A percentile compares a stretch with the other conserved stretches of the same genome.
Conservation (phyloP, 495 filamentous ascomycete species). For the Hypoxylon lienhwacheense region DNA sequence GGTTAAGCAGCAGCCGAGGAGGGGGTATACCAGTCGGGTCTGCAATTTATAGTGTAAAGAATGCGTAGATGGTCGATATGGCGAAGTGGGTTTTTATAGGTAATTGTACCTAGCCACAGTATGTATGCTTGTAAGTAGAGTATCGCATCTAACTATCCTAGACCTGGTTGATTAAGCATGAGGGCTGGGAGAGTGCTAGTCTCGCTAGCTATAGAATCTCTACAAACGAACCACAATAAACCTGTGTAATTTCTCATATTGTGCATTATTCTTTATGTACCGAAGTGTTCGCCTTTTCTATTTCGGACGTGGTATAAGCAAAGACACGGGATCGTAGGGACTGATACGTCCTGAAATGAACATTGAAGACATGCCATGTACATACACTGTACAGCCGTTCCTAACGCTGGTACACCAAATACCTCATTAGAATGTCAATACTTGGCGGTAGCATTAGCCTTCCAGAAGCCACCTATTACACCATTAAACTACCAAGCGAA, state of each 20-base stretch:
- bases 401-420: too few species aligned
- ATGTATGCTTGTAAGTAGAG: slow-evolving; percentile 23
- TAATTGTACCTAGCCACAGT: slow-evolving; percentile 5
- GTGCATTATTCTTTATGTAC: background rate
- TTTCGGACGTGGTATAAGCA: too few species aligned
- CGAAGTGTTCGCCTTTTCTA: too few species aligned
- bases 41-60: slow-evolving; percentile 19
- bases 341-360: too few species aligned
- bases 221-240: slow-evolving; percentile 30
- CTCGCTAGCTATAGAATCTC: slow-evolving; percentile 24
- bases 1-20: slow-evolving; percentile 41
- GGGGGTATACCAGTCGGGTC: slow-evolving; percentile 18
- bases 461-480: too few species aligned
- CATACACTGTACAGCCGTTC: too few species aligned
- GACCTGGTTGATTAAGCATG: slow-evolving; percentile 16
- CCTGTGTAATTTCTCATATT: slow-evolving; percentile 22
- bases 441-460: too few species aligned
- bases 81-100: slow-evolving; percentile 19
- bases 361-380: too few species aligned
- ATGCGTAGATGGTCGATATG: slow-evolving; percentile 16
- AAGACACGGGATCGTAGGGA: too few species aligned
- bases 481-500: too few species aligned
- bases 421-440: too few species aligned
- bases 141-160: slow-evolving; percentile 29
- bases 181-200: slow-evolving; percentile 11